Percentiles rank a stretch among this genome's conserved stretches.
phyloP scores from a whole-genome alignment of 2,329 filamentous ascomycete species.

The Penicillium sumatraense region DNA sequence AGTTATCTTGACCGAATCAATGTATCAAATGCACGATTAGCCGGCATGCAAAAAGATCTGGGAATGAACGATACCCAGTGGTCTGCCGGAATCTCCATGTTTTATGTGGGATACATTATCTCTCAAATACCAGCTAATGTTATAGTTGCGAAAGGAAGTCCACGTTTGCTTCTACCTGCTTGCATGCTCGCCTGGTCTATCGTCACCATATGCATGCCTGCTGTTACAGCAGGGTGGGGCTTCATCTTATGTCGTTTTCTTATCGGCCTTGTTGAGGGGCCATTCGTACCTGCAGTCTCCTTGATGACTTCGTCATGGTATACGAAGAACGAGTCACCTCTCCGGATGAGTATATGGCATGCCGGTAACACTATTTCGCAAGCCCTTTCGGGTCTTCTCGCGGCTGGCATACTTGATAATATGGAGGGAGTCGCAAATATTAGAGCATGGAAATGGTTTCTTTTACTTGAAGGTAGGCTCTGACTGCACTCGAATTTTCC shows the following conservation, averaged over 20 bases:
- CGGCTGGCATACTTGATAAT: neutral
- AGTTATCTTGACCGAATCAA: neutral
- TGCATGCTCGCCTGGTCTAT: neutral
- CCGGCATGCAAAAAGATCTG: neutral
- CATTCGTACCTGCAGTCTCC: neutral
- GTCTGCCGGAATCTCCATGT: neutral
- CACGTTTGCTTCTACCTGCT: neutral
- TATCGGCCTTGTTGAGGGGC: neutral
- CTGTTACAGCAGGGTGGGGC: neutral
- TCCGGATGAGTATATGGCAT: conserved; percentile 1
- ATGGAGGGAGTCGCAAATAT: neutral
- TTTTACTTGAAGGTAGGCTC: neutral
- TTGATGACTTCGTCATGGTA: neutral
- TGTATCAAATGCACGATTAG: neutral
- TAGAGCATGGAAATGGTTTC: neutral
- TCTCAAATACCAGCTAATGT: neutral
- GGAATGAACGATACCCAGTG: neutral
- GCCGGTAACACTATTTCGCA: neutral
- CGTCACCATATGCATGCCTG: neutral
- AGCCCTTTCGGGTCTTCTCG: neutral
- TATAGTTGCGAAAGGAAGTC: neutral
- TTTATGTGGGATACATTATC: neutral
- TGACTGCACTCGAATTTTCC: neutral
- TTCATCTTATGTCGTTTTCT: conserved; percentile 1
- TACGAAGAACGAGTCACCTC: neutral